Evolutionary conservation across 2,329 filamentous ascomycete genomes (phyloP), one percentile per base, ranked within the genome.

Genomic region (Trichoderma lentiforme): DNA sequence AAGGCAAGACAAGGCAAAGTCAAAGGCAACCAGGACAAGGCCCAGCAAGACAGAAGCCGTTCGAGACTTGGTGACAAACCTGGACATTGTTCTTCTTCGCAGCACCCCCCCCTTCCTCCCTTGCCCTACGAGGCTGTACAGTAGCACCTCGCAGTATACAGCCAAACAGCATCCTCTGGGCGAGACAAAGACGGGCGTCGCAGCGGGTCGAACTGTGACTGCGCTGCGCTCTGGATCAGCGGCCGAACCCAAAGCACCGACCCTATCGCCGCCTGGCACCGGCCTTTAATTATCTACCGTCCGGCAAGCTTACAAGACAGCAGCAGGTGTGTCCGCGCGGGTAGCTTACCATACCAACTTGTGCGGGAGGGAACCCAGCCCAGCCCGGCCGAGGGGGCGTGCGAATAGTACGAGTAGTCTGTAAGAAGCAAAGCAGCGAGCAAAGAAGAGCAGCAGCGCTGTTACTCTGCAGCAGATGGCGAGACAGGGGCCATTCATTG

Each of bases 171-270:
- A 47, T 47, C 30, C 26, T 60, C 28, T 21, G 62, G 26, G 28
- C 18, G 56, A 69, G 34, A 69, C 66, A 58, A 56, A 34, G 24
- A 60, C 65, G 63, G 63, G 63, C 43, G 63, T 51, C 63, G 53
- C 30, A 39, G 36, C 65, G 65, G 53, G n/a, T 47, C 56, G 39
- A 36, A 36, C 34, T 9, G 26, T n/a, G 61, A 7, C 39, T 43
- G 39, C 39, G 7, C 39, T 51, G 26, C 30, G 57, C 57, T 18
- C 34, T 39, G 15, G 34, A 34, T 43, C 32, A 14, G 62, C 62
- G 66, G 66, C 66, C 66, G 66, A 69, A 60, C 14, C 56, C 26
- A 69, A 67, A 58, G n/a, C 47, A 61, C 66, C 66, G 66, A 61
- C 66, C 66, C 66, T 69, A 68, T 68, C 65, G 53, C 65, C 65